Evolutionary conservation across 2,329 filamentous ascomycete genomes (phyloP).

Genomic region (Nannizziopsis barbatae): DNA sequence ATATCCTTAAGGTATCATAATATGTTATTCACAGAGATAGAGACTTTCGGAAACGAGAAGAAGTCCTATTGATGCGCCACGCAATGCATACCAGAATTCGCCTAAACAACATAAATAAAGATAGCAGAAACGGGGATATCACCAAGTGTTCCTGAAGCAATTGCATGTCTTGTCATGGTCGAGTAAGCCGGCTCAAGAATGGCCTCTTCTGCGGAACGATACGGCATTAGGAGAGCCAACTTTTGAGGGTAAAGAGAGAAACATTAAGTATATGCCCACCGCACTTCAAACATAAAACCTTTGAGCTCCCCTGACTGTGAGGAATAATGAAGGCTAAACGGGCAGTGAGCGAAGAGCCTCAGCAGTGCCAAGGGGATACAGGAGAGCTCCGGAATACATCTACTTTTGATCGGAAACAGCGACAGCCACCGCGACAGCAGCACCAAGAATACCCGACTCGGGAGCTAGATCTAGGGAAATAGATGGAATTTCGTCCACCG

Average conservation of each 20-base stretch:
- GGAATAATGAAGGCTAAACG: not conserved
- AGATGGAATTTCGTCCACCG: constrained; percentile 17
- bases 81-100: not conserved
- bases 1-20: not conserved
- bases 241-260: too few relatives aligned
- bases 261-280: too few relatives aligned
- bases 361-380: not conserved
- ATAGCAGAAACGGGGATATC: not conserved
- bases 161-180: too few relatives aligned
- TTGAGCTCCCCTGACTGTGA: not conserved
- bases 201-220: too few relatives aligned
- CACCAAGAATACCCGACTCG: constrained; percentile 38
- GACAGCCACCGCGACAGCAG: constrained; percentile 39
- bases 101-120: not conserved
- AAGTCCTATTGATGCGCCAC: not conserved
- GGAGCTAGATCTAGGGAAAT: constrained; percentile 34
- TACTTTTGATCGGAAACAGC: constrained; percentile 16
- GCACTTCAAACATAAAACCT: too few relatives aligned
- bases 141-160: too few relatives aligned
- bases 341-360: not conserved
- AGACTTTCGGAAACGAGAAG: not conserved
- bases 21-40: not conserved
- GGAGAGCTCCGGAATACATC: not conserved
- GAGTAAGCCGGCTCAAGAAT: too few relatives aligned
- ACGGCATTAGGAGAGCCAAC: too few relatives aligned